Percentiles rank a stretch among this genome's conserved stretches.
Evolutionary conservation across 2,329 filamentous ascomycete genomes (phyloP).

Genomic region (Colletotrichum phormii): DNA sequence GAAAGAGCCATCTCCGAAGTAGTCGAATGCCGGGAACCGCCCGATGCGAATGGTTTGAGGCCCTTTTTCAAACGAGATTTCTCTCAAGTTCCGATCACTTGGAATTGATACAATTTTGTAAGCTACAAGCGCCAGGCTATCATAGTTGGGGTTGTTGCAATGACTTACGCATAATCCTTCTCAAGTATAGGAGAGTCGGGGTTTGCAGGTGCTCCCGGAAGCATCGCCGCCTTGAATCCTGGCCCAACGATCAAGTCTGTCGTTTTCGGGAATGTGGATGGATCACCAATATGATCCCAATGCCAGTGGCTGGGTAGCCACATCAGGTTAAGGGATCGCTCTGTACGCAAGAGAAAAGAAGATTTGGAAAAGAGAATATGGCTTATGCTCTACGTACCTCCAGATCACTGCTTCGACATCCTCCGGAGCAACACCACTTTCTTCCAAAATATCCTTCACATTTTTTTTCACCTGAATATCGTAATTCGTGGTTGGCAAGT

Average conservation of each 20-base stretch:
- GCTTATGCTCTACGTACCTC: neutral
- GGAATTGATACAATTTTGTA: neutral
- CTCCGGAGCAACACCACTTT: neutral
- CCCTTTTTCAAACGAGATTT: constrained; percentile 42
- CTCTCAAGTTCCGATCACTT: constrained; percentile 40
- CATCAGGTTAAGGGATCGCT: neutral
- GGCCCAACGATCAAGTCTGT: neutral
- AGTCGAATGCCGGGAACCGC: constrained; percentile 51
- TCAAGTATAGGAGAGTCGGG: neutral
- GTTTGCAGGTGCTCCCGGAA: neutral
- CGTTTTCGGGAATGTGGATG: neutral
- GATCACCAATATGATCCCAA: neutral
- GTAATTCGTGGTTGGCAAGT: neutral
- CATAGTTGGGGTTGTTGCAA: neutral
- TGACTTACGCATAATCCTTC: neutral
- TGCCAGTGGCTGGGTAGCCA: neutral
- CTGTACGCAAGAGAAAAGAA: neutral
- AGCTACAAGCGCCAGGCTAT: neutral
- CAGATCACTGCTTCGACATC: neutral
- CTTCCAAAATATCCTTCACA: neutral
- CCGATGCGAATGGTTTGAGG: constrained; percentile 46
- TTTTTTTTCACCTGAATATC: neutral
- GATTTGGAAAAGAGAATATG: neutral
- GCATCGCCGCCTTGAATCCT: neutral
- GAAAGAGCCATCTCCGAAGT: constrained; percentile 55